These are phyloP conservation scores for Microsporum audouinii DNA, from an alignment of 2,329 filamentous ascomycete genomes.

Conservation along the genomic window DNA sequence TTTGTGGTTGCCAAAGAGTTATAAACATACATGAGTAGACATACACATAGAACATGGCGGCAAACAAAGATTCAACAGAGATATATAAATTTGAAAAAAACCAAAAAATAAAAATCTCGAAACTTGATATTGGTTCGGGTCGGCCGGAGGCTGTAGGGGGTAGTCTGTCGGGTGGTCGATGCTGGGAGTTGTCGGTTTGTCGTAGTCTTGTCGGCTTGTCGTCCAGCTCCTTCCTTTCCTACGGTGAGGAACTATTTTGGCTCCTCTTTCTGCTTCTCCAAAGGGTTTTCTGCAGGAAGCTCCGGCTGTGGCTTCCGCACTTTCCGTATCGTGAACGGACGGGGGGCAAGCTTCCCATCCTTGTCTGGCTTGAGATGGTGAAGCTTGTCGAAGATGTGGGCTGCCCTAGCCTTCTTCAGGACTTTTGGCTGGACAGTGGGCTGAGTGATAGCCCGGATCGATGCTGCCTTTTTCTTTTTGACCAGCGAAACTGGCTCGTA, in stretches of 20 bases:
- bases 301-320: neutral
- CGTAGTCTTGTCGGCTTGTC: neutral
- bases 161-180: neutral
- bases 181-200: neutral
- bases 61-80: neutral
- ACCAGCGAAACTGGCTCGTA: neutral
- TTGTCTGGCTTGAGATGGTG: neutral
- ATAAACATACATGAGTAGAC: neutral
- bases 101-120: neutral
- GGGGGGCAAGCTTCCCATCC: neutral
- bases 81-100: neutral
- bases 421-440: neutral
- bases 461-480: neutral
- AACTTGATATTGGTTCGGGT: neutral
- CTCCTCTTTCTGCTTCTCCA: neutral
- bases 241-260: neutral
- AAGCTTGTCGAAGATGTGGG: neutral
- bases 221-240: neutral
- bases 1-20: neutral
- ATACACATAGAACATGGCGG: neutral
- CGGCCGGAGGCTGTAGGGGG: neutral
- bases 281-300: neutral
- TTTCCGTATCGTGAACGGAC: neutral
- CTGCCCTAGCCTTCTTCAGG: neutral
- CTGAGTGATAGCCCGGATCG: neutral